Conservation (phyloP, 306 rosid genomes). For the Cicer pinnatifidum region DNA sequence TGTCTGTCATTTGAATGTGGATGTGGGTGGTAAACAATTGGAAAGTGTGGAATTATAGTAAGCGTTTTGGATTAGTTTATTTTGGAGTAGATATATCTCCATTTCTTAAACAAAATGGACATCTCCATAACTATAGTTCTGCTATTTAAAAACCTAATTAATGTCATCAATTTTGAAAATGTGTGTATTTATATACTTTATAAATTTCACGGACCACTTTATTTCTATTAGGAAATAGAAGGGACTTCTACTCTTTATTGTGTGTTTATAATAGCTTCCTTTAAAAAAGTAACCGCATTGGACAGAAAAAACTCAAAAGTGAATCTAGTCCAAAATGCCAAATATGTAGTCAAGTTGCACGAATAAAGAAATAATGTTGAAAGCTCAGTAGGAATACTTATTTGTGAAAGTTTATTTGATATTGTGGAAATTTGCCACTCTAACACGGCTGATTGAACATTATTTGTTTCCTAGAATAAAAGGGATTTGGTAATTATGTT, state of each 20-base stretch:
- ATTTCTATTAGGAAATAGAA: too few species aligned
- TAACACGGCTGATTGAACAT: too few species aligned
- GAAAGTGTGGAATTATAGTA: not conserved
- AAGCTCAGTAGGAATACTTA: constrained; percentile 3
- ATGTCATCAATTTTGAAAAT: too few species aligned
- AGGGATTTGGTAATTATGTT: too few species aligned
- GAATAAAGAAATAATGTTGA: not conserved
- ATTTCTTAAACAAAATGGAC: too few species aligned
- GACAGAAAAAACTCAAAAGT: not conserved
- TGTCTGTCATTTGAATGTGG: constrained; percentile 17
- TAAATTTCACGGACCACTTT: too few species aligned
- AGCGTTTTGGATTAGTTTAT: not conserved
- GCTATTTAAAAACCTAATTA: too few species aligned
- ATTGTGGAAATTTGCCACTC: too few species aligned
- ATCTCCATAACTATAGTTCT: too few species aligned
- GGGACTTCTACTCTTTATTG: not conserved
- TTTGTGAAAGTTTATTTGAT: not conserved
- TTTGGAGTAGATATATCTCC: too few species aligned
- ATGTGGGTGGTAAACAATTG: not conserved
- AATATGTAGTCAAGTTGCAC: not conserved
- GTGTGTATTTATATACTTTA: too few species aligned
- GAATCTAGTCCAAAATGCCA: not conserved
- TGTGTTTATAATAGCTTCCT: not conserved
- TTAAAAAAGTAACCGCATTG: not conserved
- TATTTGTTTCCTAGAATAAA: too few species aligned